phyloP scores from a whole-genome alignment of 352 stramenopile species.

The Saprolegnia diclina region DNA sequence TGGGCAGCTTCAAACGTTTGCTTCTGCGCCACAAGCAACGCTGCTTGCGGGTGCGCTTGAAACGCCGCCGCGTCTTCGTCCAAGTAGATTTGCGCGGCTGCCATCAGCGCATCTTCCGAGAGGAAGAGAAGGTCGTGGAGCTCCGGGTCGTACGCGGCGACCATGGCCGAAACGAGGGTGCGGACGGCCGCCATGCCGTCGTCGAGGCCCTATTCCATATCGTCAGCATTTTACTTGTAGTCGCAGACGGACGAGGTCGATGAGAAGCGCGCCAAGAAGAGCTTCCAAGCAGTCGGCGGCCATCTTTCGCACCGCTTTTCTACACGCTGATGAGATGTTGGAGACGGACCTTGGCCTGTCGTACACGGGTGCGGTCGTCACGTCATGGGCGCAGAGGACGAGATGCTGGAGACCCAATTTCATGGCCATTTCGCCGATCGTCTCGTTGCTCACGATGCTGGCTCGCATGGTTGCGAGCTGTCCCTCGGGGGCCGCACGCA shows the following conservation, averaged over 20 bases:
- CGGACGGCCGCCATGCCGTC: constrained; percentile 58
- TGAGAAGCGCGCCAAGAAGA: constrained; percentile 71
- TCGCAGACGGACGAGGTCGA: constrained; percentile 74
- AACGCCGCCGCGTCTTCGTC: constrained; percentile 29
- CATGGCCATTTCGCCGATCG: constrained; percentile 66
- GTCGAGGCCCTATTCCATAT: background rate
- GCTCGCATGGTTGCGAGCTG: constrained; percentile 63
- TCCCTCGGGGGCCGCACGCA: constrained; percentile 52
- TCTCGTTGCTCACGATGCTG: constrained; percentile 73
- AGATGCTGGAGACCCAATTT: constrained; percentile 69
- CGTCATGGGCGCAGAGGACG: constrained; percentile 64
- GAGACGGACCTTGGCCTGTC: background rate
- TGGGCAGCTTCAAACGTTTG: constrained; percentile 43
- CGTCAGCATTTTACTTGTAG: background rate
- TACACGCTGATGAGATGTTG: constrained; percentile 9
- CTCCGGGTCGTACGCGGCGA: constrained; percentile 49
- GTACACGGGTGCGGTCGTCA: constrained; percentile 31
- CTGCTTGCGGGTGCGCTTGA: constrained; percentile 47
- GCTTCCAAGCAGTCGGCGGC: constrained; percentile 79
- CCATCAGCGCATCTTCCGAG: constrained; percentile 24
- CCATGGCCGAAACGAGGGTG: constrained; percentile 52
- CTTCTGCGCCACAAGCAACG: constrained; percentile 41
- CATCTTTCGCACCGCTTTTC: constrained; percentile 63
- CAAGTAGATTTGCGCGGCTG: background rate
- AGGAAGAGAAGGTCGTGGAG: constrained; percentile 55